Base-by-base conservation (phyloP, 2,329 filamentous ascomycete species). In the Didymella pinodella region DNA sequence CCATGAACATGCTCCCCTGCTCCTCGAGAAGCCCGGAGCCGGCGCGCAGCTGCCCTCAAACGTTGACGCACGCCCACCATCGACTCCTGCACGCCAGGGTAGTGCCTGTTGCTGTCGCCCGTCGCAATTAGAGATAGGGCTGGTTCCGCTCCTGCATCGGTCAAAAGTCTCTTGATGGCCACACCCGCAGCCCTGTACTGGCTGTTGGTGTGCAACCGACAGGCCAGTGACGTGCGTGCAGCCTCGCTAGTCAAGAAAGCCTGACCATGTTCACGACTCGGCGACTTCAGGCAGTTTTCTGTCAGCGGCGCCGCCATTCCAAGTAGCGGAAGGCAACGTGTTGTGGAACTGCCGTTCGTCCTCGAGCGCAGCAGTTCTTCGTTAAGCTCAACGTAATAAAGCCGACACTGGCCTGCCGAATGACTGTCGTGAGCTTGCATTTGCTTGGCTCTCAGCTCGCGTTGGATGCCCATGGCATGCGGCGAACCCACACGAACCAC, bases 51-150 rank as follows among this genome's bases (percentile, higher is more conserved):
- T 44, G 14, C 34, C 49, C 40, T 40, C 53, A 53, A 47, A 48
- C 29, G 20, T 56, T 34, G 29, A 54, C 53, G 59, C 55, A 63
- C 54, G 60, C 65, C 55, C 64, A 60, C 68, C 12, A 64, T 64
- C 72, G 60, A 68, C 50, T 61, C 53, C 62, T 66, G 66, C 62
- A 54, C 62, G 49, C 25, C 68, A 63, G 62, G 52, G 55, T 47
- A 31, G 41, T 60, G 63, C 63, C 55, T 60, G 63, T 59, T 44
- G 38, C 29, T 34, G 46, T 49, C 38, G 51, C 64, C 61, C 63
- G 64, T 65, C 64, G 63, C 62, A 64, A 62, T 69, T 61, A 59
- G 64, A 65, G 63, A 69, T 73, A 74, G 72, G 71, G 69, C 73
- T 75, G 71, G 65, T 68, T 25, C 67, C 65, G 64, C 69, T 65